Base-by-base conservation (phyloP, 805 yeast genomes). In the Clavispora asparagi region DNA sequence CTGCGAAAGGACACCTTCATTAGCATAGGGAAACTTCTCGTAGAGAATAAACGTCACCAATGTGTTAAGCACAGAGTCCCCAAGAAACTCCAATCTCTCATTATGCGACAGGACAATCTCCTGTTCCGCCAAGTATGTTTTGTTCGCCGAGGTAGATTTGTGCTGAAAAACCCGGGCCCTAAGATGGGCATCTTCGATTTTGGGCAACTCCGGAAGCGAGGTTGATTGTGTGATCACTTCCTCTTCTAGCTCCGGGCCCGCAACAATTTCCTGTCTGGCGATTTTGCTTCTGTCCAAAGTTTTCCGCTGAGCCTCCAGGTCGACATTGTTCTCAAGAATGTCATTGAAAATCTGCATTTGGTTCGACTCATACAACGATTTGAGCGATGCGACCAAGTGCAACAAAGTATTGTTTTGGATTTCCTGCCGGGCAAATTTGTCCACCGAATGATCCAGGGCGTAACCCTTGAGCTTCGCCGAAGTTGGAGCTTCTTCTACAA, bases 81-180 rank as follows among this genome's bases (percentile, higher is more conserved):
- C 98, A 39, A 88, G 68, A 59, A 89, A 92, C 67, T 92, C 98
- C 19, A 90, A 70, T 42, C 97, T 74, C 70, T 91, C 97, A 62
- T 92, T 87, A 56, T 88, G 91, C 2, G 82, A 69, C 43, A 74
- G 68, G 25, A 85, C 68, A 44, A 77, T 69, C 52, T 85, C 92
- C 4, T 67, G 63, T 42, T 75, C 78, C n/a, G 79, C 68, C 41
- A 83, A 62, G 52, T 78, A 79, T 6, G 78, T 62, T 50, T 78
- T 77, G 52, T 78, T 79, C 49, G 83, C 80, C 13, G 83, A 76
- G 3, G 79, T 70, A 0, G 97, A 90, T 54, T 83, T 82, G 63
- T 92, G 97, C 26, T 84, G 79, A 59, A 91, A 92, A 0, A 89
- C 96, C 43, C 85, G 76, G 7, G 82, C 80, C 50, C 75, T 71